Evolutionary conservation across 2,329 filamentous ascomycete species (phyloP).

Genomic region (Fusarium guadeloupense): DNA sequence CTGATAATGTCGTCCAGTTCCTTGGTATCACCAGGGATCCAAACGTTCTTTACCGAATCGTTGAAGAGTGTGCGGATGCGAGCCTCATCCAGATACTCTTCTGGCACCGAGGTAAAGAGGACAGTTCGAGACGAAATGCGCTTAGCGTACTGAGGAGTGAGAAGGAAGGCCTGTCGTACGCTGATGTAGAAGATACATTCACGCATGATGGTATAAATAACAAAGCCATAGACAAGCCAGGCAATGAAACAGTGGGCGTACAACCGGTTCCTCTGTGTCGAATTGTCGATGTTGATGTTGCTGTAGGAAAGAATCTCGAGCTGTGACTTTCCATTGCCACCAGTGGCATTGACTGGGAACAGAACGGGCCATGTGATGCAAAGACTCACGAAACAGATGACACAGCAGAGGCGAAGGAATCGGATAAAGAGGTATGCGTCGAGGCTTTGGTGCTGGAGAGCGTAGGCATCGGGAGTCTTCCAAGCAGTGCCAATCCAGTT

Average conservation of each 20-base stretch:
- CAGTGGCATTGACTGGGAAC: conserved; percentile 84
- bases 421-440: conserved; percentile 90
- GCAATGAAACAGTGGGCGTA: conserved; percentile 85
- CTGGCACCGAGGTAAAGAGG: conserved; percentile 87
- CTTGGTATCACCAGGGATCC: conserved; percentile 80
- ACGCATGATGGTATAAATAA: conserved; percentile 88
- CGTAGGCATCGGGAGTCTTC: conserved; percentile 75
- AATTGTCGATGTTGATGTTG: conserved; percentile 55
- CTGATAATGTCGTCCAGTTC: conserved; percentile 81
- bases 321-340: conserved; percentile 70
- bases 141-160: conserved; percentile 82
- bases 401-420: conserved; percentile 79
- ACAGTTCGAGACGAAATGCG: conserved; percentile 91
- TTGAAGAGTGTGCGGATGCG: conserved; percentile 83
- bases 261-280: conserved; percentile 68
- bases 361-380: conserved; percentile 87
- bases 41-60: conserved; percentile 80
- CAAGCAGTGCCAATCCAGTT: conserved; percentile 71
- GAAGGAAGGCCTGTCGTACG: conserved; percentile 90
- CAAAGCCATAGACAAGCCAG: conserved; percentile 85
- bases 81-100: conserved; percentile 76
- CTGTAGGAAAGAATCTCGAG: conserved; percentile 61
- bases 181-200: conserved; percentile 96
- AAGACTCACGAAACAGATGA: conserved; percentile 83
- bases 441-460: conserved; percentile 86